phyloP scores from a whole-genome alignment of 345 rosid species.

The rapeseed (Brassica napus) region Da-Ae NC_063440.1:22105001-22105500 shows the following conservation, averaged over 20 bases:
- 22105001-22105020: slow-evolving; percentile 57
- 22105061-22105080: slow-evolving; percentile 81
- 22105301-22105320: too few relatives aligned
- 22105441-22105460: too few relatives aligned
- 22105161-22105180: slow-evolving; percentile 16
- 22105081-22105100: slow-evolving; percentile 59
- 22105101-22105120: slow-evolving; percentile 66
- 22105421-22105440: too few relatives aligned
- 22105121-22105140: slow-evolving; percentile 83
- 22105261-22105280: too few relatives aligned
- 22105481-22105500: slow-evolving; percentile 64
- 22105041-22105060: slow-evolving; percentile 74
- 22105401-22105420: too few relatives aligned
- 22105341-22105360: too few relatives aligned
- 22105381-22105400: too few relatives aligned
- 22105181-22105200: slow-evolving; percentile 34
- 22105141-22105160: slow-evolving; percentile 48
- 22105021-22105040: slow-evolving; percentile 60
- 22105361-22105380: too few relatives aligned
- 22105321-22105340: too few relatives aligned
- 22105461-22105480: slow-evolving; percentile 48
- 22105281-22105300: too few relatives aligned
- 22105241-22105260: slow-evolving; percentile 49
- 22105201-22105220: not conserved
- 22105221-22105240: slow-evolving; percentile 58